Conservation (phyloP, 169 alveolate genomes). For the Plasmodium cynomolgi region DNA sequence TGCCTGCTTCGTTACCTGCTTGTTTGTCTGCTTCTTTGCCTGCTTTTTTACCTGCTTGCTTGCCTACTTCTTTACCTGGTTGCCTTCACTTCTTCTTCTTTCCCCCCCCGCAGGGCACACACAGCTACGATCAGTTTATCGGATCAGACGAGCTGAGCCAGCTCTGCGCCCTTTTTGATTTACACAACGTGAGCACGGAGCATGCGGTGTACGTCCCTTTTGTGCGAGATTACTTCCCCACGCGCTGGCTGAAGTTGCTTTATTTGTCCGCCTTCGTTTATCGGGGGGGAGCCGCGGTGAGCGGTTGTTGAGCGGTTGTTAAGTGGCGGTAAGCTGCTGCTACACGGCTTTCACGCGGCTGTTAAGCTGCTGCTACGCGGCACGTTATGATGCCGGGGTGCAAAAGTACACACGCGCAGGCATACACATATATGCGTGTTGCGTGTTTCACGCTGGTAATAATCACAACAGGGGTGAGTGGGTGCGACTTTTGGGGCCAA, state of each 20-base stretch:
- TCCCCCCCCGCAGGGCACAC: constrained; percentile 35
- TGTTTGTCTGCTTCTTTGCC: not conserved
- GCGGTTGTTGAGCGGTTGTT: not conserved
- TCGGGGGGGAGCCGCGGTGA: not conserved
- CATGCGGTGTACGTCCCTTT: constrained; percentile 39
- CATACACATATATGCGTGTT: not conserved
- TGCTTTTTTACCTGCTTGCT: not conserved
- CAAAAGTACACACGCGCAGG: not conserved
- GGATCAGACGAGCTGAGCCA: not conserved
- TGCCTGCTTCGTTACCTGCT: not conserved
- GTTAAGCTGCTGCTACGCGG: no score
- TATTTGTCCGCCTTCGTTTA: constrained; percentile 42
- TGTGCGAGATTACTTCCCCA: constrained; percentile 15
- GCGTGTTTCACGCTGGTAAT: not conserved
- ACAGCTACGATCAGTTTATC: constrained; percentile 18
- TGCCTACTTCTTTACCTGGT: not conserved
- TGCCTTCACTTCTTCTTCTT: not conserved
- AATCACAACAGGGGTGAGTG: not conserved
- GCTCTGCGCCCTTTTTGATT: not conserved
- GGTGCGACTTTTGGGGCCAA: not conserved
- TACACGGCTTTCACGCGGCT: no score
- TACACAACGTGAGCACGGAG: constrained; percentile 22
- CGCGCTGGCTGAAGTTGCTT: constrained; percentile 9
- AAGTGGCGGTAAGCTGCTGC: not conserved
- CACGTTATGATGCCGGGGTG: not conserved